Conservation (phyloP, 768 basidiomycete species). For the Auriscalpium vulgare region DNA sequence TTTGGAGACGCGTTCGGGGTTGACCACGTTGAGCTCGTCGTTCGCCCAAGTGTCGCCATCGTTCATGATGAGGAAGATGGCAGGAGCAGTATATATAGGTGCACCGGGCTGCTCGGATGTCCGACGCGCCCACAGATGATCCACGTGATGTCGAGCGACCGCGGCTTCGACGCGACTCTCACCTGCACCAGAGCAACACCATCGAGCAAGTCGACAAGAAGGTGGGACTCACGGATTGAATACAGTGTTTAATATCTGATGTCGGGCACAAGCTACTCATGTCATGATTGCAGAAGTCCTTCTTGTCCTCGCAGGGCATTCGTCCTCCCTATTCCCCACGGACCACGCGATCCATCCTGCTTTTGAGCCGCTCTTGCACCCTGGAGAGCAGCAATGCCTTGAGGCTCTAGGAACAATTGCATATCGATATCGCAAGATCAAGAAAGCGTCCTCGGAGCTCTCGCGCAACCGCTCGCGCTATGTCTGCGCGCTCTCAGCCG, state of each 20-base stretch:
- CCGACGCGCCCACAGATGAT: background rate
- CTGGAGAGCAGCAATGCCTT: slow-evolving; percentile 82
- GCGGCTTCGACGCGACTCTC: background rate
- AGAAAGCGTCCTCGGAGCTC: slow-evolving; percentile 41
- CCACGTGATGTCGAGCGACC: background rate
- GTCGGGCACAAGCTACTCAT: background rate
- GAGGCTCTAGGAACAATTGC: slow-evolving; percentile 72
- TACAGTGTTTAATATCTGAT: background rate
- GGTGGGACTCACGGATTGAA: background rate
- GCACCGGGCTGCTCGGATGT: background rate
- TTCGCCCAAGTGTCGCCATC: background rate
- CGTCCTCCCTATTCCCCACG: slow-evolving; percentile 70
- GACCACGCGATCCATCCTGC: slow-evolving; percentile 54
- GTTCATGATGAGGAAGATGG: slow-evolving; percentile 1
- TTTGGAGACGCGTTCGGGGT: background rate
- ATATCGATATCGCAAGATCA: slow-evolving; percentile 66
- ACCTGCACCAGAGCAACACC: too few relatives aligned
- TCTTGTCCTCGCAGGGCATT: slow-evolving; percentile 80
- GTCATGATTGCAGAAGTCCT: slow-evolving; percentile 85
- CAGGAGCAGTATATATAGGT: background rate
- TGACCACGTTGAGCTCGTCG: background rate
- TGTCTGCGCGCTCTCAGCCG: slow-evolving; percentile 69
- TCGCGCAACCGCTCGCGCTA: slow-evolving; percentile 63
- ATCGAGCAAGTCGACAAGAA: background rate
- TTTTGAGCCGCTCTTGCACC: slow-evolving; percentile 70